A percentile compares a stretch with the other conserved stretches of the same genome.
These are phyloP conservation scores for Candida sanyaensis DNA, from an alignment of 1,139 yeast species.

Conservation along the genomic window DNA sequence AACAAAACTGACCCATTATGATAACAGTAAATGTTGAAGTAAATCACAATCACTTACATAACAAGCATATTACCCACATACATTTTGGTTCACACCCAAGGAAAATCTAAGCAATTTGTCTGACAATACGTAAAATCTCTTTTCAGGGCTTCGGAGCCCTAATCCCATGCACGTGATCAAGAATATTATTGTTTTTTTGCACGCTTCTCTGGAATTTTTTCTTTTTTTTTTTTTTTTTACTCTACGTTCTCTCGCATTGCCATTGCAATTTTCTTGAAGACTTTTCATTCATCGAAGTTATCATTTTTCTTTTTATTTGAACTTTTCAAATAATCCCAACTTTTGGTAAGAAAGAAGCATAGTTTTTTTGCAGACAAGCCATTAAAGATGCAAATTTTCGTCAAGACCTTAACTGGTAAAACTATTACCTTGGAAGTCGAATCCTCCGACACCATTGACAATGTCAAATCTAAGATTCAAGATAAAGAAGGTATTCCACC, in stretches of 20 bases:
- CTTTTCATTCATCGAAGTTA: not conserved
- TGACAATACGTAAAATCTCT: not conserved
- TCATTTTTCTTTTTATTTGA: not conserved
- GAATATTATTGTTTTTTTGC: not conserved
- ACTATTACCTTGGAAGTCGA: slow-evolving; percentile 99
- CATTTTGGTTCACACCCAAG: no score
- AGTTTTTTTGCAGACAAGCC: slow-evolving; percentile 46
- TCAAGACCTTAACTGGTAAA: slow-evolving; percentile 98
- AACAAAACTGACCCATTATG: no score
- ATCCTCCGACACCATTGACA: slow-evolving; percentile 98
- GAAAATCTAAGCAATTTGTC: no score
- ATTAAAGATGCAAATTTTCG: slow-evolving; percentile 90
- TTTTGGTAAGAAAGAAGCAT: slow-evolving; percentile 56
- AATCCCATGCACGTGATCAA: slow-evolving; percentile 1
- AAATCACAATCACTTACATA: no score
- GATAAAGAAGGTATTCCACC: slow-evolving; percentile 99
- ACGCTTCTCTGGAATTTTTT: not conserved
- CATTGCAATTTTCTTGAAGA: not conserved
- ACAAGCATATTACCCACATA: no score
- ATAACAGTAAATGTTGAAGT: no score
- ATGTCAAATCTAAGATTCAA: slow-evolving; percentile 98
- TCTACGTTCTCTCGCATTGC: not conserved
- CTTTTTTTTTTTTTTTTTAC: slow-evolving; percentile 4
- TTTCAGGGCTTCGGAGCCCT: slow-evolving; percentile 2
- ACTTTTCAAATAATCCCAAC: slow-evolving; percentile 10